phyloP scores from a whole-genome alignment of 2,329 filamentous ascomycete species.

The Lecanosticta acicola region DNA sequence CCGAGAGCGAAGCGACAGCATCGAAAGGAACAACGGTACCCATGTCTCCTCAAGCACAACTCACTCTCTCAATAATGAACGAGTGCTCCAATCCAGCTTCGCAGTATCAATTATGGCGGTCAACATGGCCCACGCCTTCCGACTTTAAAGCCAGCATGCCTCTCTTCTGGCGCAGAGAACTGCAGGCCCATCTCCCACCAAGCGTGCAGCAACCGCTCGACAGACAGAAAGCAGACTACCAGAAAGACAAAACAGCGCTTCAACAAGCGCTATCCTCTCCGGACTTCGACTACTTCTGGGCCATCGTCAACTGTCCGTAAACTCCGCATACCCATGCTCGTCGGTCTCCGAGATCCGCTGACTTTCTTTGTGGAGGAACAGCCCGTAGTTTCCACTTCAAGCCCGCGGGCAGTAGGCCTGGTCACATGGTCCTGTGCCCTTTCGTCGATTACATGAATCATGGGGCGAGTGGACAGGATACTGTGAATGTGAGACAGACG shows the following conservation, averaged over 20 bases:
- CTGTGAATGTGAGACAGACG: conserved; percentile 51
- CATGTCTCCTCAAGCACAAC: conserved; percentile 54
- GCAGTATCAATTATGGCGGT: conserved; percentile 18
- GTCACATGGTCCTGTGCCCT: conserved; percentile 64
- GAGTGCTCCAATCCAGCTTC: conserved; percentile 11
- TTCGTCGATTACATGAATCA: conserved; percentile 69
- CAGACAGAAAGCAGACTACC: conserved; percentile 28
- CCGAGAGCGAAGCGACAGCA: conserved; percentile 39
- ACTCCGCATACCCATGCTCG: no score
- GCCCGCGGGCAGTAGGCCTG: conserved; percentile 42
- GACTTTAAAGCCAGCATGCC: conserved; percentile 58
- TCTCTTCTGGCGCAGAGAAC: conserved; percentile 46
- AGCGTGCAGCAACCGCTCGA: conserved; percentile 30
- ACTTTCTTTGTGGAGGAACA: no score
- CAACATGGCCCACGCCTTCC: conserved; percentile 53
- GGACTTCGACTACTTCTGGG: conserved; percentile 52
- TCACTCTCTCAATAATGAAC: conserved; percentile 47
- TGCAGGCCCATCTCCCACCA: conserved; percentile 39
- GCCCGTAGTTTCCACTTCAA: conserved; percentile 55
- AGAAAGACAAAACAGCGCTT: conserved; percentile 19
- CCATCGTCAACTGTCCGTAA: conserved; percentile 49
- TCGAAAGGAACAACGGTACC: conserved; percentile 1
- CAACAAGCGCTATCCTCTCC: neutral
- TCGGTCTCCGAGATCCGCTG: neutral
- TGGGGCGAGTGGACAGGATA: conserved; percentile 34